Conservation (phyloP, 306 rosid species). For the Medicago ruthenica region DNA sequence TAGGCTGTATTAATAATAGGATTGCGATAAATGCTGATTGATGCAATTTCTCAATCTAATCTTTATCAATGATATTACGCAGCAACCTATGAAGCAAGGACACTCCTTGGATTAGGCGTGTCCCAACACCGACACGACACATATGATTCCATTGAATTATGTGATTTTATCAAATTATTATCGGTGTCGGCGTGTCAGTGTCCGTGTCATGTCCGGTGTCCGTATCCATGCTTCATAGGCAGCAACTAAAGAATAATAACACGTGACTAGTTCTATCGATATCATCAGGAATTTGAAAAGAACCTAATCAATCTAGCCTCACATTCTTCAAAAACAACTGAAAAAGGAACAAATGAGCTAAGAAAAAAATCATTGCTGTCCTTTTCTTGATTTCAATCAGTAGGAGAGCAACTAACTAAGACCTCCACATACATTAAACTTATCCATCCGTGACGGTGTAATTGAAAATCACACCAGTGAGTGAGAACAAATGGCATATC, state of each 20-base stretch:
- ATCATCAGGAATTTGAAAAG: background rate
- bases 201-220: too few relatives aligned
- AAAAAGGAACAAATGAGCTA: conserved; percentile 3
- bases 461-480: conserved; percentile 14
- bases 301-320: conserved; percentile 40
- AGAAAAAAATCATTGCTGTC: background rate
- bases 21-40: background rate
- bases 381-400: conserved; percentile 26
- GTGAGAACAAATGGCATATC: conserved; percentile 19
- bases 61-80: background rate
- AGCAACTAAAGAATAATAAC: background rate
- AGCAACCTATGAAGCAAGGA: background rate
- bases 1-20: background rate
- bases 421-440: background rate
- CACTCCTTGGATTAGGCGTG: too few relatives aligned
- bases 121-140: too few relatives aligned
- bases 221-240: too few relatives aligned
- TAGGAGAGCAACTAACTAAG: conserved; percentile 18
- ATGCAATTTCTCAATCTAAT: background rate
- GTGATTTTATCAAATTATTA: too few relatives aligned
- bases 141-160: too few relatives aligned
- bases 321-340: conserved; percentile 11
- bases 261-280: background rate
- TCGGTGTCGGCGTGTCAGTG: too few relatives aligned
- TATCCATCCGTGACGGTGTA: conserved; percentile 17